Percentiles rank a stretch among this genome's conserved stretches.
Evolutionary conservation across 2,329 filamentous ascomycete species (phyloP).

Genomic region (Plenodomus lindquistii): DNA sequence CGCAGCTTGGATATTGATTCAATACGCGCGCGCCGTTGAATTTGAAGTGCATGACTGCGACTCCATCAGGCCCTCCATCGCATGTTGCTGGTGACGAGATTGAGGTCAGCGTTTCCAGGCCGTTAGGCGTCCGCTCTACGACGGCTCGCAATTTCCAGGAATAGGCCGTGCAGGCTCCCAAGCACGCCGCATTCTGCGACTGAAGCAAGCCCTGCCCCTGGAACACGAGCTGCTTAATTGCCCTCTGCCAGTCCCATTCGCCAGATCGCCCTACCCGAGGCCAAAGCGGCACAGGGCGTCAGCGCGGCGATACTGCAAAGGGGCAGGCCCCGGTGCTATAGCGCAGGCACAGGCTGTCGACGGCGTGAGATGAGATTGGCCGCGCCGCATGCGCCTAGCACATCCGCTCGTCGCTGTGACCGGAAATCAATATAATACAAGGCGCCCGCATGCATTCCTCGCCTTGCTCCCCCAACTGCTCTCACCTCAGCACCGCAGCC

Average conservation of each 20-base stretch:
- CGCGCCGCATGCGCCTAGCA: slow-evolving; percentile 8
- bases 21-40: too few relatives aligned
- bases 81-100: too few relatives aligned
- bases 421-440: slow-evolving; percentile 30
- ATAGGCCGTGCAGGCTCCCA: slow-evolving; percentile 2
- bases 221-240: background rate
- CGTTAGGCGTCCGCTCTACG: slow-evolving; percentile 1
- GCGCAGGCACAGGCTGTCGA: slow-evolving; percentile 26
- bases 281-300: slow-evolving; percentile 4
- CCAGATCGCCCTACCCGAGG: background rate
- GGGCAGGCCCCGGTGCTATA: slow-evolving; percentile 7
- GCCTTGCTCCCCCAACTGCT: slow-evolving; percentile 13
- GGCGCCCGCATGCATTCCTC: slow-evolving; percentile 11
- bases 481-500: slow-evolving; percentile 10
- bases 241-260: background rate
- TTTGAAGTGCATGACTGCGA: too few relatives aligned
- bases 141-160: slow-evolving; percentile 6
- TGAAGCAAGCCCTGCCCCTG: slow-evolving; percentile 2
- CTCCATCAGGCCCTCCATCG: too few relatives aligned
- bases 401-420: slow-evolving; percentile 8
- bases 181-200: background rate
- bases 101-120: slow-evolving; percentile 1
- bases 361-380: slow-evolving; percentile 1
- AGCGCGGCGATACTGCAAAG: slow-evolving; percentile 7
- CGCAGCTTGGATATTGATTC: too few relatives aligned